Evolutionary conservation across 306 rosid genomes (phyloP).

Genomic region (Elaeagnus macrophylla): DNA sequence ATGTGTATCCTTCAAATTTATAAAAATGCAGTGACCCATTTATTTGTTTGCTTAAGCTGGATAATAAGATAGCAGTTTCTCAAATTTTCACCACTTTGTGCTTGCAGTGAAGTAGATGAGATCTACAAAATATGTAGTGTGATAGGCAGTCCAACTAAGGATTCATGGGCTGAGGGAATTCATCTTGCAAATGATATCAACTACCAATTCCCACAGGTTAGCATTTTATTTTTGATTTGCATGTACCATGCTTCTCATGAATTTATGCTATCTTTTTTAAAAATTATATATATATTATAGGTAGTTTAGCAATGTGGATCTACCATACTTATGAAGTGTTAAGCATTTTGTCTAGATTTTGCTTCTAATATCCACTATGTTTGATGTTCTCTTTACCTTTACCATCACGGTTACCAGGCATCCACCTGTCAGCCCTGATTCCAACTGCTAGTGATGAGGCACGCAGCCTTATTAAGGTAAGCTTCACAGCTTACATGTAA

Average conservation of each 20-base stretch:
- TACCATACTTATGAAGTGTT: too few relatives aligned
- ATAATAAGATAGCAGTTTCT: background rate
- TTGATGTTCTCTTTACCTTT: too few relatives aligned
- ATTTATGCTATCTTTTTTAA: background rate
- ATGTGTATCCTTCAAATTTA: background rate
- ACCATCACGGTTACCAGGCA: too few relatives aligned
- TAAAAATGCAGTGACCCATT: background rate
- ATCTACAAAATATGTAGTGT: conserved; percentile 85
- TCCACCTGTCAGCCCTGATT: too few relatives aligned
- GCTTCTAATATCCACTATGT: too few relatives aligned
- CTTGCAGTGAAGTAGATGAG: conserved; percentile 84
- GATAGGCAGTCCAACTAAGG: conserved; percentile 74
- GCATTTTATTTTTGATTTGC: background rate
- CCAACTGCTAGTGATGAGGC: too few relatives aligned
- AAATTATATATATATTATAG: too few relatives aligned
- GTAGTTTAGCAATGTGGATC: too few relatives aligned
- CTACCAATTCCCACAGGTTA: conserved; percentile 85
- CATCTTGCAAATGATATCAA: conserved; percentile 80
- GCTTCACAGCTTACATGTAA: too few relatives aligned
- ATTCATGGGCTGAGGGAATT: conserved; percentile 82
- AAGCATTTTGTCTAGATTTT: too few relatives aligned
- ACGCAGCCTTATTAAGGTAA: too few relatives aligned
- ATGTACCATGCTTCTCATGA: background rate
- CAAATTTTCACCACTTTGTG: background rate
- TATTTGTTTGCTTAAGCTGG: background rate